Evolutionary conservation across 441 rosid species (phyloP).

Genomic region (Isatis lusitanica): DNA sequence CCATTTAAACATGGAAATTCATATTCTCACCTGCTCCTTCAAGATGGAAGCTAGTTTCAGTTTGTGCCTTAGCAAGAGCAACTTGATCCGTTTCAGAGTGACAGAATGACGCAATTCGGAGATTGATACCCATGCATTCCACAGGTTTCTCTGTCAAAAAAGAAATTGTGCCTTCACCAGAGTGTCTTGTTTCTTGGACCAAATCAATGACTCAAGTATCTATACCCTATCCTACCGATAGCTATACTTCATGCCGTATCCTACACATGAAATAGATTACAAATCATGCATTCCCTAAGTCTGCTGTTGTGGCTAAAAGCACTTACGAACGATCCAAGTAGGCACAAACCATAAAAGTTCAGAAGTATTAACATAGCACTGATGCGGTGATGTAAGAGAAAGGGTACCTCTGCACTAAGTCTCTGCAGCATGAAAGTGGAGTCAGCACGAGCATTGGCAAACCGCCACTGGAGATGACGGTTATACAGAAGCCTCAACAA

Average conservation of each 20-base stretch:
- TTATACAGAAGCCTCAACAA: slow-evolving; percentile 69
- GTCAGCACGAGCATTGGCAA: slow-evolving; percentile 66
- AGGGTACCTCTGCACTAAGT: slow-evolving; percentile 57
- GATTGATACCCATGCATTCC: slow-evolving; percentile 75
- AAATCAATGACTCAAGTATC: slow-evolving; percentile 8
- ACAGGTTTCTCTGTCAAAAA: slow-evolving; percentile 55
- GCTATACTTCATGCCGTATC: slow-evolving; percentile 1
- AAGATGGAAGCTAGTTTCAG: slow-evolving; percentile 64
- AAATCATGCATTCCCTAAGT: not conserved
- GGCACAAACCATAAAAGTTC: not conserved
- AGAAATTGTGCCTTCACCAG: slow-evolving; percentile 1
- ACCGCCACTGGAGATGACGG: slow-evolving; percentile 66
- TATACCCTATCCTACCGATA: not conserved
- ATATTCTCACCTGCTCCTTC: slow-evolving; percentile 59
- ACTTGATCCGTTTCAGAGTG: slow-evolving; percentile 62
- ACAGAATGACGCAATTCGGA: slow-evolving; percentile 62
- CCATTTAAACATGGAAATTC: not conserved
- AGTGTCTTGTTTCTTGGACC: not conserved
- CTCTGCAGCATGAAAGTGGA: slow-evolving; percentile 56
- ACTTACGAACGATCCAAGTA: not conserved
- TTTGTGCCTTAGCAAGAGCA: slow-evolving; percentile 61
- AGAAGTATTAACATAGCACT: not conserved
- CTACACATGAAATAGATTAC: not conserved
- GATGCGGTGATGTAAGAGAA: not conserved
- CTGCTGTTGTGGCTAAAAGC: slow-evolving; percentile 11